Evolutionary conservation across 768 basidiomycete genomes (phyloP).

Genomic region (Boletus tylopilopsis): DNA sequence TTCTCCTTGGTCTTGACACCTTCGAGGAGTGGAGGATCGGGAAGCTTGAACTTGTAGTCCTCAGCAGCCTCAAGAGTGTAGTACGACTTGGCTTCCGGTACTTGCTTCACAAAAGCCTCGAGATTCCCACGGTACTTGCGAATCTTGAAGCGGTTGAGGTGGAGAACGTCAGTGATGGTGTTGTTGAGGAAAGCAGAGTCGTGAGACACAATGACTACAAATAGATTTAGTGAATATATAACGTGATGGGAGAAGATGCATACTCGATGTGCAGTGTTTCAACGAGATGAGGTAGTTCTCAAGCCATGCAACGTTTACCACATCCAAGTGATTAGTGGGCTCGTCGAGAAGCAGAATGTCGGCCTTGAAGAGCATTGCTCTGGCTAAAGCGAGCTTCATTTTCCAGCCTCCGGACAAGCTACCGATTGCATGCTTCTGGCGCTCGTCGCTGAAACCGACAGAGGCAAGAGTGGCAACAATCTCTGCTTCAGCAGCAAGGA

Average conservation of each 20-base stretch:
- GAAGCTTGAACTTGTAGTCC: conserved; percentile 98
- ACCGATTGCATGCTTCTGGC: conserved; percentile 83
- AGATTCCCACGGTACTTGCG: conserved; percentile 94
- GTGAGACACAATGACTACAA: conserved; percentile 90
- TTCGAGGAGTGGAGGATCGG: conserved; percentile 93
- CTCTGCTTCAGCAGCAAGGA: conserved; percentile 67
- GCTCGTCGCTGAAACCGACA: conserved; percentile 88
- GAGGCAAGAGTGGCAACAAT: conserved; percentile 77
- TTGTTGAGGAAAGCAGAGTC: conserved; percentile 98
- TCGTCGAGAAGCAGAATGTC: conserved; percentile 96
- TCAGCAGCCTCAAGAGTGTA: conserved; percentile 93
- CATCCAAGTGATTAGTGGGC: conserved; percentile 96
- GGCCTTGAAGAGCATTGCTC: conserved; percentile 97
- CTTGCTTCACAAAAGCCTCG: conserved; percentile 88
- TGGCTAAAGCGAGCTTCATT: conserved; percentile 98
- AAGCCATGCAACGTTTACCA: conserved; percentile 96
- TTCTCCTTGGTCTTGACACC: conserved; percentile 99
- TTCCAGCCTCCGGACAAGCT: conserved; percentile 98
- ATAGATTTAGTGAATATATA: conserved; percentile 5
- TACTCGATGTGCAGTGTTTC: conserved; percentile 89
- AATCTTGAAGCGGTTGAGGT: conserved; percentile 98
- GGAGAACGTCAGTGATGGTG: conserved; percentile 96
- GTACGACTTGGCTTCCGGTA: conserved; percentile 97
- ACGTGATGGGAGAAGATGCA: conserved; percentile 23
- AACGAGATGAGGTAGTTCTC: conserved; percentile 88